A percentile compares a stretch with the other conserved stretches of the same genome.
These are phyloP conservation scores for Elsinoe necatrix DNA, from an alignment of 2,329 filamentous ascomycete species.

Conservation along the genomic window DNA sequence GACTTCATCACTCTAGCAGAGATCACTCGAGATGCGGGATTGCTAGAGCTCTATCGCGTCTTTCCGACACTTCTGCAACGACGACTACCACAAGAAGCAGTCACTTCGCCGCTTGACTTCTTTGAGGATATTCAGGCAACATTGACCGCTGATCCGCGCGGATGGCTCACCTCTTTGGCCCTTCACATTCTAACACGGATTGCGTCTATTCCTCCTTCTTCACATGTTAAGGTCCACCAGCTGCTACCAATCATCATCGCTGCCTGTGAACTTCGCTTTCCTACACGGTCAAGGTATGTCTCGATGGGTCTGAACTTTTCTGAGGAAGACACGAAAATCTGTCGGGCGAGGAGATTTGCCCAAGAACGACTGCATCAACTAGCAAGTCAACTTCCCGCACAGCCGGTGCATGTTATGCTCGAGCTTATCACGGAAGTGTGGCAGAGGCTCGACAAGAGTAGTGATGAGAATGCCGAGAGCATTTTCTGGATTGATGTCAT, in stretches of 20 bases:
- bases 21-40: slow-evolving; percentile 45
- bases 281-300: slow-evolving; percentile 23
- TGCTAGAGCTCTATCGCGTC: slow-evolving; percentile 48
- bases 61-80: slow-evolving; percentile 36
- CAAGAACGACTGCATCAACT: slow-evolving; percentile 39
- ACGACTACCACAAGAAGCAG: slow-evolving; percentile 22
- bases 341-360: slow-evolving; percentile 40
- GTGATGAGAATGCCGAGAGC: slow-evolving; percentile 32
- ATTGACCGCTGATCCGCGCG: slow-evolving; percentile 6
- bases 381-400: slow-evolving; percentile 41
- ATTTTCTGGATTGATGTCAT: slow-evolving; percentile 52
- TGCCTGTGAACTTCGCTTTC: slow-evolving; percentile 42
- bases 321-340: slow-evolving; percentile 35
- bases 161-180: slow-evolving; percentile 46
- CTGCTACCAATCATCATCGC: slow-evolving; percentile 47
- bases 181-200: slow-evolving; percentile 44
- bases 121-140: not conserved
- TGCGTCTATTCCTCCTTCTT: slow-evolving; percentile 44
- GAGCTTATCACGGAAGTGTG: slow-evolving; percentile 46
- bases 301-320: slow-evolving; percentile 9
- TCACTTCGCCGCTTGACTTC: not conserved
- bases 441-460: slow-evolving; percentile 37
- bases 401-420: slow-evolving; percentile 44
- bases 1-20: slow-evolving; percentile 49
- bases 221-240: slow-evolving; percentile 47